Evolutionary conservation across 2,329 filamentous ascomycete species (phyloP).

Genomic region (Neocatenulostroma microsporum): DNA sequence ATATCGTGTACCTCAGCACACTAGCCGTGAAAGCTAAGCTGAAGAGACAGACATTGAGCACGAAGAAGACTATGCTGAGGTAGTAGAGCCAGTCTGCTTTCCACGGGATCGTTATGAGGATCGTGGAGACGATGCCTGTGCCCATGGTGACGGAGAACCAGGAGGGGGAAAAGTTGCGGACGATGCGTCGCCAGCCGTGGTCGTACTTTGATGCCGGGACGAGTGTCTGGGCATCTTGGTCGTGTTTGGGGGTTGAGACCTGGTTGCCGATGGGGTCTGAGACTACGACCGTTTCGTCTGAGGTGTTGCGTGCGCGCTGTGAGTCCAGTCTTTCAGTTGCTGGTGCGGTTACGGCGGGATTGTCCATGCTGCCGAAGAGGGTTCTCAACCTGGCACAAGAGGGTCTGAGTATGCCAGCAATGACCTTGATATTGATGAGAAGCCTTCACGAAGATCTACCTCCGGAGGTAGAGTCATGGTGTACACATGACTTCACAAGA

Average conservation of each 20-base stretch:
- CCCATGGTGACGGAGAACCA: constrained; percentile 46
- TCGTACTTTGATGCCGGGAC: constrained; percentile 10
- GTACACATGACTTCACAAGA: no score
- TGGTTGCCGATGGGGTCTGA: background rate
- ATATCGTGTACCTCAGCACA: constrained; percentile 54
- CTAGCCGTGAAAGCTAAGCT: constrained; percentile 41
- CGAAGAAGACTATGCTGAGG: constrained; percentile 55
- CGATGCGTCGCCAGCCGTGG: constrained; percentile 22
- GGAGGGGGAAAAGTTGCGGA: constrained; percentile 24
- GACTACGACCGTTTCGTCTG: background rate
- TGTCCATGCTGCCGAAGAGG: no score
- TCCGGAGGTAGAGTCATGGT: no score
- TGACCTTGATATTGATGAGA: no score
- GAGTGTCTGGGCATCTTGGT: background rate
- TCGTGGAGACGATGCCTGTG: constrained; percentile 58
- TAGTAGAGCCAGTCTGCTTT: constrained; percentile 51
- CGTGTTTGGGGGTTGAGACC: background rate
- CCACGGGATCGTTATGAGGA: constrained; percentile 57
- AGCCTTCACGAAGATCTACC: no score
- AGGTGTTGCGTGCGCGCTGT: no score
- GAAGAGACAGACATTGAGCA: constrained; percentile 55
- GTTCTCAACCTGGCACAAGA: no score
- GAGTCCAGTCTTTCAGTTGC: constrained; percentile 2
- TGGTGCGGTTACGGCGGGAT: constrained; percentile 10
- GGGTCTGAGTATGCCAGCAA: no score